Conservation (phyloP, 2,329 filamentous ascomycete genomes). For the Fusarium euwallaceae region DNA sequence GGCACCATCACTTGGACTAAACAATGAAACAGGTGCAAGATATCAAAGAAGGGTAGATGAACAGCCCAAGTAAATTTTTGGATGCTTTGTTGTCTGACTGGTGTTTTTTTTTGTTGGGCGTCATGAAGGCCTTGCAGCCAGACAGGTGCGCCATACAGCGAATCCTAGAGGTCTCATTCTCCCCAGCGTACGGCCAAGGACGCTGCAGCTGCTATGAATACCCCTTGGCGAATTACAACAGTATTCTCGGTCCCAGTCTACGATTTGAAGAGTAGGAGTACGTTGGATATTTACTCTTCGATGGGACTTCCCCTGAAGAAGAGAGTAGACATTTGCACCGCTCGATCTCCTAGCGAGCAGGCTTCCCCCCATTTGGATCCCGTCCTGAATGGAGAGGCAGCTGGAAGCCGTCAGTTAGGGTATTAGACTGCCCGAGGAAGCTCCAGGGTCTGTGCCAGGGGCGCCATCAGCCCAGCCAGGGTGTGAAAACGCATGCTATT, state of each 20-base stretch:
- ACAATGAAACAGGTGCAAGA: background rate
- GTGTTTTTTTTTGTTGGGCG: background rate
- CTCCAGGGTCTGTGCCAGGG: background rate
- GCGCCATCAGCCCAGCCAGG: background rate
- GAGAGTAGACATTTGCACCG: background rate
- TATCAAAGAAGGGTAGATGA: background rate
- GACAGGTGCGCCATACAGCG: background rate
- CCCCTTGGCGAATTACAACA: background rate
- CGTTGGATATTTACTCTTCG: background rate
- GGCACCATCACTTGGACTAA: background rate
- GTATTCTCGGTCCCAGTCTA: accelerated
- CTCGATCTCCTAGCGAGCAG: too few relatives aligned
- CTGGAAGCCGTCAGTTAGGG: background rate
- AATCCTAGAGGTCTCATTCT: background rate
- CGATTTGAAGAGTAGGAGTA: background rate
- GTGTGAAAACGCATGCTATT: background rate
- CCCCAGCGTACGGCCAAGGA: background rate
- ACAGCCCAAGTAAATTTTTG: background rate
- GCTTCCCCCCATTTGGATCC: too few relatives aligned
- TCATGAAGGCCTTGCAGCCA: background rate
- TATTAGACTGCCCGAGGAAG: background rate
- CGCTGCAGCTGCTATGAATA: background rate
- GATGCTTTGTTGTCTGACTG: background rate
- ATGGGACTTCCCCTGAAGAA: background rate
- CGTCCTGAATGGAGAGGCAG: background rate